Evolutionary conservation across 495 filamentous ascomycete species (phyloP).

Genomic region (Trichocladium uniseriatum): DNA sequence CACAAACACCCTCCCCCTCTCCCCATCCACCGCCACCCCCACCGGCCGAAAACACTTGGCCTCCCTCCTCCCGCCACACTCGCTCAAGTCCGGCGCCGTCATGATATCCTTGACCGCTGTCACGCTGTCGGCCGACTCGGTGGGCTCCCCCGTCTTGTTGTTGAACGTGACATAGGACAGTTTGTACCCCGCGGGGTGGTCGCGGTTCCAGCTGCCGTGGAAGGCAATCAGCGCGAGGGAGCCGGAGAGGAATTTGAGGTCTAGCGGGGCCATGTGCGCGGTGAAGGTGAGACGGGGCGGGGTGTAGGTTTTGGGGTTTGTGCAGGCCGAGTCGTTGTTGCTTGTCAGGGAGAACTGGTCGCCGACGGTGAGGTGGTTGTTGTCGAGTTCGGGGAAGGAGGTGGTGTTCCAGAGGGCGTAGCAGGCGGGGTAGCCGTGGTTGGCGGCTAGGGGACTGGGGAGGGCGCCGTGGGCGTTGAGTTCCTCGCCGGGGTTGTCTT

Average conservation of each 20-base stretch:
- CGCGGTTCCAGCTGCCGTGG: slow-evolving; percentile 46
- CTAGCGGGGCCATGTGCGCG: slow-evolving; percentile 53
- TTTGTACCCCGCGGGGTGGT: slow-evolving; percentile 47
- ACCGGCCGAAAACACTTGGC: slow-evolving; percentile 47
- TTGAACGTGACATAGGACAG: slow-evolving; percentile 38
- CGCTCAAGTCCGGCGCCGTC: not conserved
- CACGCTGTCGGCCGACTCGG: slow-evolving; percentile 29
- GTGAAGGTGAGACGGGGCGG: slow-evolving; percentile 46
- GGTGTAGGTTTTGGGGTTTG: slow-evolving; percentile 23
- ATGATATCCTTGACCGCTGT: slow-evolving; percentile 42
- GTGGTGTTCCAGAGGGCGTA: slow-evolving; percentile 51
- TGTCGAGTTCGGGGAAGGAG: slow-evolving; percentile 17
- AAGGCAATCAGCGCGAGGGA: slow-evolving; percentile 33
- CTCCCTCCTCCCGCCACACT: not conserved
- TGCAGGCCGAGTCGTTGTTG: slow-evolving; percentile 43
- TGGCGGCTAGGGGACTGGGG: slow-evolving; percentile 29
- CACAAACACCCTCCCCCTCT: slow-evolving; percentile 42
- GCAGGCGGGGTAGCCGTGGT: slow-evolving; percentile 65
- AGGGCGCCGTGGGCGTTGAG: slow-evolving; percentile 62
- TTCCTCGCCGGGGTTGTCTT: slow-evolving; percentile 66
- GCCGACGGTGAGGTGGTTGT: slow-evolving; percentile 26
- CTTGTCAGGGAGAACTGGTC: slow-evolving; percentile 11
- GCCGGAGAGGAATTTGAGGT: slow-evolving; percentile 43
- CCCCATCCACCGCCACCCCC: slow-evolving; percentile 41
- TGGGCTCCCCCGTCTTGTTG: slow-evolving; percentile 31